These are phyloP conservation scores for Nasturtium officinale DNA, from an alignment of 345 rosid genomes.

Conservation along the genomic window DNA sequence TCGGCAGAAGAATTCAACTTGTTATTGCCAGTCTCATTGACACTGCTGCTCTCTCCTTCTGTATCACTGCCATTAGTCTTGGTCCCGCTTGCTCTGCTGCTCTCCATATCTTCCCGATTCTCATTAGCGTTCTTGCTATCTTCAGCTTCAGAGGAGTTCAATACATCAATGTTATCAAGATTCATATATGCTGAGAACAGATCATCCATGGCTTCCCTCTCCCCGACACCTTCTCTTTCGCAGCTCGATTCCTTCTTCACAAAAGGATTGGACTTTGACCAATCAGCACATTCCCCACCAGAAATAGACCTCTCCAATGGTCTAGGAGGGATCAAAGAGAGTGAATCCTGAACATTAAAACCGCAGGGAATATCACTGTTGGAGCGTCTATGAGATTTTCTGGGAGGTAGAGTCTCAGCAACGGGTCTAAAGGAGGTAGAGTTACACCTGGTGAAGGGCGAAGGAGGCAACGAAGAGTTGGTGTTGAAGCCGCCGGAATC, in stretches of 20 bases:
- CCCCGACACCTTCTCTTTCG: slow-evolving; percentile 77
- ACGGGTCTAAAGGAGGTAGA: slow-evolving; percentile 29
- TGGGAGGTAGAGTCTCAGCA: slow-evolving; percentile 75
- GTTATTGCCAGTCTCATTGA: slow-evolving; percentile 62
- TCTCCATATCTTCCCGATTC: slow-evolving; percentile 83
- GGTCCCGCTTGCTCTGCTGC: slow-evolving; percentile 89
- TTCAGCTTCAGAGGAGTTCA: slow-evolving; percentile 82
- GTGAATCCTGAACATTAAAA: slow-evolving; percentile 41
- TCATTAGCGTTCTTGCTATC: slow-evolving; percentile 66
- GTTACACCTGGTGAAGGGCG: slow-evolving; percentile 60
- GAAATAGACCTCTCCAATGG: slow-evolving; percentile 53
- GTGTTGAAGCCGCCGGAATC: slow-evolving; percentile 41
- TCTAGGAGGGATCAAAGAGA: slow-evolving; percentile 54
- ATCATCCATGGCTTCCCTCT: slow-evolving; percentile 80
- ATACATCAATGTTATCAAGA: slow-evolving; percentile 76
- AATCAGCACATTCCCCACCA: slow-evolving; percentile 48
- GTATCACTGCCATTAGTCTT: slow-evolving; percentile 91
- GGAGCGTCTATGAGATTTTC: slow-evolving; percentile 84
- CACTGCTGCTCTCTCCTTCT: slow-evolving; percentile 89
- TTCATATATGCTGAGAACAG: slow-evolving; percentile 94
- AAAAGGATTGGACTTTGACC: slow-evolving; percentile 48
- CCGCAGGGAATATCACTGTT: slow-evolving; percentile 86
- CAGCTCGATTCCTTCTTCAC: slow-evolving; percentile 58
- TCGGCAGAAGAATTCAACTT: slow-evolving; percentile 49
- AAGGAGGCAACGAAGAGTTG: slow-evolving; percentile 55